Evolutionary conservation across 306 rosid genomes (phyloP), one percentile per base, ranked within the genome.

Genomic region (Benincasa hispida): DNA sequence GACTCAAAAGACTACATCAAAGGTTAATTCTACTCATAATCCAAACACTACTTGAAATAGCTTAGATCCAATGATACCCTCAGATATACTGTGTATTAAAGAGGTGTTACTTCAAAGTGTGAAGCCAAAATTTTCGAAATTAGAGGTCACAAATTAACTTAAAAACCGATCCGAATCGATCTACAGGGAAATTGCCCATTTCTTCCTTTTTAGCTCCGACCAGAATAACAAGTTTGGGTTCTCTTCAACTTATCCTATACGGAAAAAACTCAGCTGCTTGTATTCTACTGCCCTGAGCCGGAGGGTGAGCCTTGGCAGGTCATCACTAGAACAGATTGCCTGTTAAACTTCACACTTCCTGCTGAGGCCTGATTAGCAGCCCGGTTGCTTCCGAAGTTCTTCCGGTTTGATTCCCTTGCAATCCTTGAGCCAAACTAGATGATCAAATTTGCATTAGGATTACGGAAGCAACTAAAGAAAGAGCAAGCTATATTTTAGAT

Each of bases 351-450:
- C 47, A 79, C 97, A 78, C 98, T 94, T 66, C 98, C 98, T 11
- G 97, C 98, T 30, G 96, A 91, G 6, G 90, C 96, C 78, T 91
- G 98, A 81, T 94, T 94, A 54, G 98, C 98, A 0, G 98, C 98
- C 14, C 98, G 89, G 81, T 91, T 94, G 78, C 98, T 94, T 76
- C 97, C 96, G 11, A 91, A 94, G 60, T 87, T 91, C 86, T 89
- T 88, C 28, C 95, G 84, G 76, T 94, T 94, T 10, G 98, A 94
- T 73, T 91, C 98, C 87, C 96, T 85, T 0, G 98, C 96, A 69
- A 94, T 91, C 86, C 98, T 94, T 37, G 97, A 88, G 83, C 98
- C 98, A 82, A 94, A 94, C 98, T 94, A 80, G 85, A 83, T 42
- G 77, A 75, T 78, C 79, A 41, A 81, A 4, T 13, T 8, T 1